Percentiles rank a stretch among this genome's conserved stretches.
Conservation (phyloP, 2,329 filamentous ascomycete genomes). For the Diaporthe sp. region DNA sequence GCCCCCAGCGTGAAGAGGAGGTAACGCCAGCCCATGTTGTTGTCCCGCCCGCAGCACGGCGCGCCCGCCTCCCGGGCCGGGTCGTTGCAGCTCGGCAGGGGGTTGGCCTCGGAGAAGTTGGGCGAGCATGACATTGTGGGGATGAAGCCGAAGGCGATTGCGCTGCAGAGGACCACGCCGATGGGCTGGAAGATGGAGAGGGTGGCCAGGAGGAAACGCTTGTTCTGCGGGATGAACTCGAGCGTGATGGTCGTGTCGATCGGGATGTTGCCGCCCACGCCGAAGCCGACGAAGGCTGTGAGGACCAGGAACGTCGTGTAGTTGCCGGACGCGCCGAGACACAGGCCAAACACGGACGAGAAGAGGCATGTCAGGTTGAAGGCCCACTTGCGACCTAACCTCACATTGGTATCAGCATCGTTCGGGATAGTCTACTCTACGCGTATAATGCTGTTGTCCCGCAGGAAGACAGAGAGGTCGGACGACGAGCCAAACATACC, state of each 20-base stretch:
- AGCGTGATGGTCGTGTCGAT: constrained; percentile 69
- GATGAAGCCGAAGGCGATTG: constrained; percentile 67
- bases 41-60: constrained; percentile 50
- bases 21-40: constrained; percentile 74
- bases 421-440: neutral
- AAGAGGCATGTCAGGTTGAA: constrained; percentile 72
- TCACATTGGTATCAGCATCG: constrained; percentile 40
- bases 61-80: constrained; percentile 44
- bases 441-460: neutral
- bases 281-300: constrained; percentile 68
- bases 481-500: constrained; percentile 44
- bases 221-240: constrained; percentile 67
- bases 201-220: constrained; percentile 65
- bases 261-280: constrained; percentile 67
- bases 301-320: constrained; percentile 67
- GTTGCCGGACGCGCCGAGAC: constrained; percentile 62
- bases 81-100: constrained; percentile 59
- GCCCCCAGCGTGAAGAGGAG: constrained; percentile 68
- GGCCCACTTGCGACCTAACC: constrained; percentile 62
- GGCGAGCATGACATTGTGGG: constrained; percentile 64
- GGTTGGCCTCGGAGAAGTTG: constrained; percentile 61
- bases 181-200: constrained; percentile 70
- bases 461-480: neutral
- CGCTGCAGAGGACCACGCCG: constrained; percentile 65
- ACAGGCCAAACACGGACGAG: constrained; percentile 66